These are phyloP conservation scores for Umbilicus rupestris DNA, from an alignment of 164 flowering plant species.

Conservation along the genomic window DNA sequence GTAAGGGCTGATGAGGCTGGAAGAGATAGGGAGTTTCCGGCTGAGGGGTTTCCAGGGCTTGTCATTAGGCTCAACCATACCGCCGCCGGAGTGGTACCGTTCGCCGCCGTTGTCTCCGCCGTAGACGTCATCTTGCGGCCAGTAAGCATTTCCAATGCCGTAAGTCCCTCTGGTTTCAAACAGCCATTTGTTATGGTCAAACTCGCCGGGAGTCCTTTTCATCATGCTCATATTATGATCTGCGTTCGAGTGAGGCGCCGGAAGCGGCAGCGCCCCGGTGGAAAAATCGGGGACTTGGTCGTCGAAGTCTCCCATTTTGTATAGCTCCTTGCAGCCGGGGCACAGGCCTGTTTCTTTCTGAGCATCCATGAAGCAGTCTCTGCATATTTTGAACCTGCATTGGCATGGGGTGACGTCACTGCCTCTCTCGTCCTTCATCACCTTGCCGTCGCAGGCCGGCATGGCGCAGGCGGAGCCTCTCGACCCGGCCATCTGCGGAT, in stretches of 20 bases:
- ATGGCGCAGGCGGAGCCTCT: constrained; percentile 44
- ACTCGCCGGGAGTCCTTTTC: constrained; percentile 67
- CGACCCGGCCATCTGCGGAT: constrained; percentile 60
- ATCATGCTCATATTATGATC: constrained; percentile 46
- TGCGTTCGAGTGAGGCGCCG: constrained; percentile 23
- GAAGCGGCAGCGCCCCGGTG: constrained; percentile 30
- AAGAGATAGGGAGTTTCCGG: constrained; percentile 42
- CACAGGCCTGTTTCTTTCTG: constrained; percentile 45
- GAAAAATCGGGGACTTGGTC: constrained; percentile 34
- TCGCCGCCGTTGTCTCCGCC: constrained; percentile 22
- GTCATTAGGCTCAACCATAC: constrained; percentile 37
- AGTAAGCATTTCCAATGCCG: constrained; percentile 68
- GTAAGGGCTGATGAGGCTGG: constrained; percentile 67
- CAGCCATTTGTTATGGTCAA: constrained; percentile 74
- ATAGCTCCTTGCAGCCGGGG: constrained; percentile 69
- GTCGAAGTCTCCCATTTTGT: constrained; percentile 39
- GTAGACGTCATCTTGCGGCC: constrained; percentile 45
- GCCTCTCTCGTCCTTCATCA: constrained; percentile 60
- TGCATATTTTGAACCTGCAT: constrained; percentile 72
- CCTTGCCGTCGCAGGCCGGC: constrained; percentile 61
- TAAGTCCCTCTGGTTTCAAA: constrained; percentile 74
- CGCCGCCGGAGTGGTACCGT: constrained; percentile 13
- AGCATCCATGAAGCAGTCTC: constrained; percentile 62
- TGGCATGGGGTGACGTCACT: constrained; percentile 49
- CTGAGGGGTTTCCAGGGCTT: constrained; percentile 86